phyloP scores from a whole-genome alignment of 2,329 filamentous ascomycete genomes.

The Coniochaeta sp. region DNA sequence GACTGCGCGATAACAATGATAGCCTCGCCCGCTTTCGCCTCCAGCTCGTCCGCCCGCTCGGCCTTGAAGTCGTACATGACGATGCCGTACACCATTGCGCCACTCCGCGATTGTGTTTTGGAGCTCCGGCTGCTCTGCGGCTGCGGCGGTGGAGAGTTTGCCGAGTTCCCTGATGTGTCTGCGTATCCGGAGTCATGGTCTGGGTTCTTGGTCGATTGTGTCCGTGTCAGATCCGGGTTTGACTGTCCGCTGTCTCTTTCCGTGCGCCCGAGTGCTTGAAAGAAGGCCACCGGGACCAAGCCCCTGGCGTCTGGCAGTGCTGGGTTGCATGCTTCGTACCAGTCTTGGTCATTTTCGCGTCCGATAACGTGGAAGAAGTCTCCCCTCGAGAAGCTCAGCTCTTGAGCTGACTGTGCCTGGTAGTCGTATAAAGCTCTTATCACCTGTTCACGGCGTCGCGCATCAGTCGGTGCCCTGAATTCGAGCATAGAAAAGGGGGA shows the following conservation, averaged over 20 bases:
- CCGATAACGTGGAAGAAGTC: slow-evolving; percentile 98
- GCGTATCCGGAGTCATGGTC: slow-evolving; percentile 92
- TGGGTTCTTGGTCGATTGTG: slow-evolving; percentile 47
- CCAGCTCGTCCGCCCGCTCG: slow-evolving; percentile 89
- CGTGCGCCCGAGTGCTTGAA: slow-evolving; percentile 85
- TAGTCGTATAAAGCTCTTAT: slow-evolving; percentile 97
- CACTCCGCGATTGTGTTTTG: slow-evolving; percentile 45
- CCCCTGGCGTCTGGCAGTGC: slow-evolving; percentile 79
- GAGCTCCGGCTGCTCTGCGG: slow-evolving; percentile 37
- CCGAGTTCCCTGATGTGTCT: slow-evolving; percentile 35
- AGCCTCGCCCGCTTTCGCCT: slow-evolving; percentile 89
- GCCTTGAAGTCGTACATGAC: slow-evolving; percentile 97
- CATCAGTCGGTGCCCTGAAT: slow-evolving; percentile 14
- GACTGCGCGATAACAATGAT: slow-evolving; percentile 99
- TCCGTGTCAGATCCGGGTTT: slow-evolving; percentile 42
- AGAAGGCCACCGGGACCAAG: slow-evolving; percentile 88
- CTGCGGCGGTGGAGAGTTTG: slow-evolving; percentile 11
- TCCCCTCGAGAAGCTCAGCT: slow-evolving; percentile 86
- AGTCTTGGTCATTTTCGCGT: slow-evolving; percentile 87
- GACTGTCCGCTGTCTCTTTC: slow-evolving; percentile 81
- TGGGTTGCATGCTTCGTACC: slow-evolving; percentile 98
- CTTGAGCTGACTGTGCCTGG: slow-evolving; percentile 65
- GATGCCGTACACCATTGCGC: slow-evolving; percentile 91
- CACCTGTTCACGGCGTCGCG: slow-evolving; percentile 50
- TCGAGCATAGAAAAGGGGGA: slow-evolving; percentile 6